Evolutionary conservation across 306 rosid species (phyloP).

Genomic region (Ceratonia siliqua): DNA sequence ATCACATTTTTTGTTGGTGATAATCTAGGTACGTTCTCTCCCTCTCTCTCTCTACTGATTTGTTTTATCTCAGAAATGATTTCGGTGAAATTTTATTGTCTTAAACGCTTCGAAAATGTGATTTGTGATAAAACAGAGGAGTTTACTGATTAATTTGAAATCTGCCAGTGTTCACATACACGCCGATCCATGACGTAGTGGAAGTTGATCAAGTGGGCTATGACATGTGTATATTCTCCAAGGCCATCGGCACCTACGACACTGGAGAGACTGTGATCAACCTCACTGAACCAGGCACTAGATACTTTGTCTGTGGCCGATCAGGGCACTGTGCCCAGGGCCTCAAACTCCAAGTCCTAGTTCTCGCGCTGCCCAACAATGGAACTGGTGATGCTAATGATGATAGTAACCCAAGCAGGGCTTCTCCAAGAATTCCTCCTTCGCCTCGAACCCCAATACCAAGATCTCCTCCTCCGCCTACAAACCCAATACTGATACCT

Average conservation of each 20-base stretch:
- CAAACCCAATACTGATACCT: neutral
- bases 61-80: neutral
- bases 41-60: neutral
- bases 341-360: conserved; percentile 63
- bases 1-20: conserved; percentile 60
- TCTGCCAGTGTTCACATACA: conserved; percentile 79
- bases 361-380: conserved; percentile 45
- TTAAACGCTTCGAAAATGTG: too few species aligned
- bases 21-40: conserved; percentile 52
- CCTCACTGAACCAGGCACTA: conserved; percentile 45
- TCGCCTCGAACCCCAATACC: neutral
- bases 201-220: conserved; percentile 62
- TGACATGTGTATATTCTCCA: conserved; percentile 44
- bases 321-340: conserved; percentile 64
- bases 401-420: neutral
- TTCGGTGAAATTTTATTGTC: neutral
- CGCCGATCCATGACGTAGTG: conserved; percentile 71
- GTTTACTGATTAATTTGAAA: too few species aligned
- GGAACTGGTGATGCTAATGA: conserved; percentile 22
- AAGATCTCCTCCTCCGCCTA: neutral
- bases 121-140: neutral
- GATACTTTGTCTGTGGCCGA: conserved; percentile 80
- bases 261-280: conserved; percentile 65
- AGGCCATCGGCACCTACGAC: conserved; percentile 49
- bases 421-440: neutral